Percentiles rank a stretch among this genome's conserved stretches.
phyloP scores from a whole-genome alignment of 495 filamentous ascomycete genomes.

The Haplographium delicatum region DNA sequence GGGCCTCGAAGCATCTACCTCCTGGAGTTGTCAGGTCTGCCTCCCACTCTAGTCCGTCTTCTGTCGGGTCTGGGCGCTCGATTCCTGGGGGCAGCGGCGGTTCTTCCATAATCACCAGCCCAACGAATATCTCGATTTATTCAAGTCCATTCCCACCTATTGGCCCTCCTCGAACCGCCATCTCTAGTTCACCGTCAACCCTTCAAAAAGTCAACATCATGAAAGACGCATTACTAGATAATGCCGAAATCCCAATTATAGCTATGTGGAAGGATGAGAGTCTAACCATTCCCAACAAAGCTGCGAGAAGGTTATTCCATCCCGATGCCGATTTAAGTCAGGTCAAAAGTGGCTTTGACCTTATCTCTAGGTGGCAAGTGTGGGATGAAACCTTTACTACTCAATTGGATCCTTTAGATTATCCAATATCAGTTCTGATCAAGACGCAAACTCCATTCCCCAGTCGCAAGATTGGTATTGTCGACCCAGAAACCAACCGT shows the following conservation, averaged over 20 bases:
- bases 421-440: slow-evolving; percentile 55
- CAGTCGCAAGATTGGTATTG: slow-evolving; percentile 53
- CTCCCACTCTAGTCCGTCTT: slow-evolving; percentile 37
- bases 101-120: slow-evolving; percentile 37
- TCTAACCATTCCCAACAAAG: slow-evolving; percentile 59
- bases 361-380: slow-evolving; percentile 47
- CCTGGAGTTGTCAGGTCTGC: slow-evolving; percentile 23
- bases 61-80: slow-evolving; percentile 31
- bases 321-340: slow-evolving; percentile 34
- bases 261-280: slow-evolving; percentile 70
- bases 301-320: slow-evolving; percentile 47
- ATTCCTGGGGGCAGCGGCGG: slow-evolving; percentile 28
- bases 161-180: slow-evolving; percentile 48
- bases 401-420: slow-evolving; percentile 49
- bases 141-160: slow-evolving; percentile 49
- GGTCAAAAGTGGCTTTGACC: slow-evolving; percentile 43
- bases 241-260: slow-evolving; percentile 60
- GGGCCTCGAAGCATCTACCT: slow-evolving; percentile 14
- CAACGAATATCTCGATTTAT: slow-evolving; percentile 36
- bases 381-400: slow-evolving; percentile 58
- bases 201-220: slow-evolving; percentile 60
- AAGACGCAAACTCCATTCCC: slow-evolving; percentile 49
- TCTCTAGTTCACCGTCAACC: slow-evolving; percentile 48
- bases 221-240: slow-evolving; percentile 67
- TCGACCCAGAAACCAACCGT: slow-evolving; percentile 38